Evolutionary conservation across 352 stramenopile genomes (phyloP).

Genomic region (Pythium phragmitis): DNA sequence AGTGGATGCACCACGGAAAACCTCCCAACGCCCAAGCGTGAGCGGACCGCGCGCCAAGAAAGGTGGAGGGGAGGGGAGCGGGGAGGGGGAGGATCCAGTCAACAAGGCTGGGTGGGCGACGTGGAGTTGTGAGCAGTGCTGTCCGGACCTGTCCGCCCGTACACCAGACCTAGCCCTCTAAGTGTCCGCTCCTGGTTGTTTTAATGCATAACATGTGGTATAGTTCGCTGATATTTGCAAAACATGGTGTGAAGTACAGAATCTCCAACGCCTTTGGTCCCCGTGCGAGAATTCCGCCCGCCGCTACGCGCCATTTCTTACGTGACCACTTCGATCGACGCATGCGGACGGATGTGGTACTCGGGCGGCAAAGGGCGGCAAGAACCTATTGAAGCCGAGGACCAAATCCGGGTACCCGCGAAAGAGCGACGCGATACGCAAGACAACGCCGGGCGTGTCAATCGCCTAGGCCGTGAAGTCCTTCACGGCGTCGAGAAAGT

Average conservation of each 20-base stretch:
- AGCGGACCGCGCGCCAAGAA: too few relatives aligned
- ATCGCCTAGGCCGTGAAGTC: slow-evolving; percentile 99
- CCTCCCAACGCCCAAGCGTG: not conserved
- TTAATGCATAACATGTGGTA: not conserved
- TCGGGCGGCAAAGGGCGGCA: slow-evolving; percentile 95
- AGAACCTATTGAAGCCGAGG: slow-evolving; percentile 99
- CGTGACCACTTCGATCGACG: slow-evolving; percentile 46
- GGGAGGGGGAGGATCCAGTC: not conserved
- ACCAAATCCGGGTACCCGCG: slow-evolving; percentile 98
- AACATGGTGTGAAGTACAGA: slow-evolving; percentile 9
- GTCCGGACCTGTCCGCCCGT: slow-evolving; percentile 7
- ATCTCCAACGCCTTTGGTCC: not conserved
- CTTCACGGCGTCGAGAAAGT: slow-evolving; percentile 99
- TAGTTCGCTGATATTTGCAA: slow-evolving; percentile 19
- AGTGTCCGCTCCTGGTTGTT: not conserved
- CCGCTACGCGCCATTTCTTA: too few relatives aligned
- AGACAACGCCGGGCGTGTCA: slow-evolving; percentile 98
- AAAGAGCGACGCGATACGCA: slow-evolving; percentile 97
- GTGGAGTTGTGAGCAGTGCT: slow-evolving; percentile 6
- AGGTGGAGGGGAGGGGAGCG: not conserved
- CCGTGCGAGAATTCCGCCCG: too few relatives aligned
- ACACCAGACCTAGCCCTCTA: slow-evolving; percentile 8
- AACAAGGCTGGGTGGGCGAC: not conserved
- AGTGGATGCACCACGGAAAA: slow-evolving; percentile 20
- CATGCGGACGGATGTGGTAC: slow-evolving; percentile 85